Base-by-base conservation (phyloP, 2,329 filamentous ascomycete species). In the Exutisphaerella laricina region DNA sequence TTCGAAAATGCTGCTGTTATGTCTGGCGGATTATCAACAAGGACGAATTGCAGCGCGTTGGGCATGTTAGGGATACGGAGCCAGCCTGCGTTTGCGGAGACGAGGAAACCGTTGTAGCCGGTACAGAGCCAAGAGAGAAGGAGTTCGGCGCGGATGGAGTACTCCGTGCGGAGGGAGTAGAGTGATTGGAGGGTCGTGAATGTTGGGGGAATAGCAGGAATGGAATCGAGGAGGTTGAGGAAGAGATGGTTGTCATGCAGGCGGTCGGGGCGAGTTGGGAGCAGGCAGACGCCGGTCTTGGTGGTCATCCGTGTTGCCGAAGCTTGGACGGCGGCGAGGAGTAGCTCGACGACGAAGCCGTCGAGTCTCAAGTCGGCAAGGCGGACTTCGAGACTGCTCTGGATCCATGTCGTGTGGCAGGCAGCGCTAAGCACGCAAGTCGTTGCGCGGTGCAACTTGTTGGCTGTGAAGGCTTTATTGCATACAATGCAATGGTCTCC, bases 21-120 rank as follows among this genome's bases (percentile, higher is more conserved):
- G 4, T 36, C 25, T 2, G 43, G 37, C 12, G 37, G 23, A 12
- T 29, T 45, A 16, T 45, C 43, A 16, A 21, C 43, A 4, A 45
- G 16, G 31, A 45, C 38, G 23, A 41, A 41, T 32, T 45, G 43
- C 10, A 28, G 31, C 9, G 37, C 37, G 18, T 35, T 35, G 23
- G 37, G 43, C 17, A 45, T 22, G 25, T 45, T 45, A 5, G 43
- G 37, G 13, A 45, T 45, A 7, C 38, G 38, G 7, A 37, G 38
- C 9, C 16, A 20, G 7, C 37, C 16, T 4, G 20, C 17, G 9
- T 12, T 30, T 4, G 43, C 43, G 16, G 38, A 35, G 5, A 36
- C 25, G 22, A 45, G 22, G 32, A 45, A 41, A 12, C 37, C 37
- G 14, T 22, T 22, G 18, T 41, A 36, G 31, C 21, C 25, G 25